Conservation (phyloP, 139 green algal species). For the Tetradesmus lagerheimii region DNA sequence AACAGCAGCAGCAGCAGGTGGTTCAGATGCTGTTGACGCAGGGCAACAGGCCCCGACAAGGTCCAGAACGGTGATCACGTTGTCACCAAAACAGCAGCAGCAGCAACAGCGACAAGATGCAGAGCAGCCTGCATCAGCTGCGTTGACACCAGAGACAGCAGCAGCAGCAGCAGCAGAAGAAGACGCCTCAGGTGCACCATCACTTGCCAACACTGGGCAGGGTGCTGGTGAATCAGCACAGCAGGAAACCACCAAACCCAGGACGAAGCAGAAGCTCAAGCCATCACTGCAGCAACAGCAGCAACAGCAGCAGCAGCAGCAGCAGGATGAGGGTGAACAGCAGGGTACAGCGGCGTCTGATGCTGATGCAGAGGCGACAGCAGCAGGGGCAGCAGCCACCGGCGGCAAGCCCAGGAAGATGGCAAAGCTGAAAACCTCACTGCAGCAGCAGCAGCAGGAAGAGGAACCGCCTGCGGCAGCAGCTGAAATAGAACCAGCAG, state of each 20-base stretch:
- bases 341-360: not conserved
- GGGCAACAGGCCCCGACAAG: not conserved
- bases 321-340: not conserved
- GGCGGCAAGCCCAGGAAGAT: not conserved
- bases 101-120: not conserved
- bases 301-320: not conserved
- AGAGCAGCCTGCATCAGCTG: not conserved
- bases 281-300: not conserved
- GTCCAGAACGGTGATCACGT: not conserved
- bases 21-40: not conserved
- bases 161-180: not conserved
- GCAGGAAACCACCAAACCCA: not conserved
- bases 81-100: not conserved
- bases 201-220: not conserved
- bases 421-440: not conserved
- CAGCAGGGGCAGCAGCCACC: not conserved
- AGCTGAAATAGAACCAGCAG: not conserved
- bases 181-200: not conserved
- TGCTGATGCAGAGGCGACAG: not conserved
- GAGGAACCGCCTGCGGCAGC: not conserved
- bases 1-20: conserved; percentile 15
- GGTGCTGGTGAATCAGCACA: not conserved
- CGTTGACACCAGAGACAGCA: not conserved
- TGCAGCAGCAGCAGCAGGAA: not conserved
- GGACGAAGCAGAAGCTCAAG: not conserved